Base-by-base conservation (phyloP, 768 basidiomycete genomes). In the Plicaturopsis crispa region DNA sequence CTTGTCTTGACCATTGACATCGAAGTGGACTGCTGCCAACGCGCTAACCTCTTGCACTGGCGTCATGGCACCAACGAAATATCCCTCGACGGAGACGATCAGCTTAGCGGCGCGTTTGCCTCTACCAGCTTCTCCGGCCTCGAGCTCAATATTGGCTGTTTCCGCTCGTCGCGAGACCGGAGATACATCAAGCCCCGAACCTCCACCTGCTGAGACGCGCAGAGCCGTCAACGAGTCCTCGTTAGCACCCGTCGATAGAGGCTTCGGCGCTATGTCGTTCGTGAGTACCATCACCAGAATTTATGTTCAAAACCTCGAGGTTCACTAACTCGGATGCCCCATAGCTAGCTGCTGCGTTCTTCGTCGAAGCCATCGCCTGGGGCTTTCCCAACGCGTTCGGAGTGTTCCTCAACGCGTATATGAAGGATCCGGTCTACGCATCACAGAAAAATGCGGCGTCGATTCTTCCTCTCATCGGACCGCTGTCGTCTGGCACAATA, bases 341-440 rank as follows among this genome's bases (percentile, higher is more conserved):
- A 33, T 23, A 54, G 57, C 49, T 54, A 11, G 41, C 36, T 22
- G 52, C 48, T 16, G 50, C 49, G n/a, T 58, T 52, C 22, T 18
- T 57, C 3, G 38, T 53, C 1, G 56, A 54, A 35, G 43, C 46
- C 23, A 45, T 60, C 32, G 49, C 56, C 6, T 59, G 56, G 56
- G 51, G 54, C 11, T 55, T 55, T 36, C 54, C 54, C 16, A 34
- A 33, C 22, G 36, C 58, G 24, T 56, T 40, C 20, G 58, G 57
- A 24, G 41, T 51, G 24, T 50, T 60, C 24, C 47, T 59, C 17
- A 42, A 40, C 24, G 52, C 49, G n/a, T 55, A 60, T 40, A 35
- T 57, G 33, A 37, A 42, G 8, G 52, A 54, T 20, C 52, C 52
- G 2, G 12, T 18, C 2, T 51, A 47, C 34, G 43, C 28, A 12